A percentile compares a stretch with the other conserved stretches of the same genome.
These are phyloP conservation scores for Tuber indicum DNA, from an alignment of 495 filamentous ascomycete genomes.

Conservation along the genomic window DNA sequence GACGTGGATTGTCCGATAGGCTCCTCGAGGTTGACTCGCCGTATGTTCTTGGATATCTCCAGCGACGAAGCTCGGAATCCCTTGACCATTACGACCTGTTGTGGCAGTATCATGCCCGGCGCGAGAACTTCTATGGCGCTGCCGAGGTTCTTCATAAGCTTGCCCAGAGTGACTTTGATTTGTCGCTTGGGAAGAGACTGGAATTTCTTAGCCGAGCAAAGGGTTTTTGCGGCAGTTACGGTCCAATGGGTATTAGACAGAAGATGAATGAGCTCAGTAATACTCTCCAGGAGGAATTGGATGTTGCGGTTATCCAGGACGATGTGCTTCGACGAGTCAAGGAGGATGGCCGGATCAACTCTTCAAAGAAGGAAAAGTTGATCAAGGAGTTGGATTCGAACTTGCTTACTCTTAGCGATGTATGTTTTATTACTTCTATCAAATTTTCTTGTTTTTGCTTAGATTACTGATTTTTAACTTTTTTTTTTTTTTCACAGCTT, in stretches of 20 bases:
- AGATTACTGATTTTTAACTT: conserved; percentile 26
- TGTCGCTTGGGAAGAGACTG: conserved; percentile 71
- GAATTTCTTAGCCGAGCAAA: conserved; percentile 82
- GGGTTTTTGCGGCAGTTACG: conserved; percentile 43
- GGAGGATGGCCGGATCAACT: conserved; percentile 59
- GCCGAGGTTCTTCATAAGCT: conserved; percentile 78
- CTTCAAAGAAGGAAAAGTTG: conserved; percentile 56
- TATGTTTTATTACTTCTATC: conserved; percentile 47
- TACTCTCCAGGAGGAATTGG: conserved; percentile 76
- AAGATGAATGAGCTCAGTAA: conserved; percentile 56
- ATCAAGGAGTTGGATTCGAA: conserved; percentile 62
- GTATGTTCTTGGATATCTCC: conserved; percentile 79
- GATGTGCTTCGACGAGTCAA: conserved; percentile 76
- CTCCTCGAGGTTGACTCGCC: conserved; percentile 75
- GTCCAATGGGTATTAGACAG: conserved; percentile 35
- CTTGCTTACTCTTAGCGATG: conserved; percentile 64
- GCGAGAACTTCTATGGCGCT: conserved; percentile 71
- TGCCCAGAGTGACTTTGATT: conserved; percentile 67
- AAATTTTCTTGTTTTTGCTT: conserved; percentile 10
- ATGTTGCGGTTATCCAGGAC: conserved; percentile 90
- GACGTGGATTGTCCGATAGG: conserved; percentile 71
- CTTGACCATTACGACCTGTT: conserved; percentile 80
- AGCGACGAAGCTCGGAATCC: conserved; percentile 60
- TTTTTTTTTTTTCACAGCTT: conserved; percentile 51
- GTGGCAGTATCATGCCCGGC: conserved; percentile 79